Conservation (phyloP, 805 yeast species). For the Maudiozyma turicensis region DNA sequence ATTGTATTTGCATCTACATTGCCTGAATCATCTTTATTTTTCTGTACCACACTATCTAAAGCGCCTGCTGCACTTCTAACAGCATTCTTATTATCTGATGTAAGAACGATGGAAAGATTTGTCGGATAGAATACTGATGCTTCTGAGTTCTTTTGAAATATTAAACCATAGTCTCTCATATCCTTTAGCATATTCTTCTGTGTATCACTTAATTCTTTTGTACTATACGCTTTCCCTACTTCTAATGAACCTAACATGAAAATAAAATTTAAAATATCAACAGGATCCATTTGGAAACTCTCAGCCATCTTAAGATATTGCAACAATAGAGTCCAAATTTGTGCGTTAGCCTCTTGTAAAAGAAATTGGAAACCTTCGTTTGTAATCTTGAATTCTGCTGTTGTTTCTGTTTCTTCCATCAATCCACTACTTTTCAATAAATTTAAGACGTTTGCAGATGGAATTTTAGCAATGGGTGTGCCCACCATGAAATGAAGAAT, state of each 20-base stretch:
- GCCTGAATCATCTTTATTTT: conserved; percentile 12
- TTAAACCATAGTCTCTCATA: conserved; percentile 82
- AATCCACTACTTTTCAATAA: conserved; percentile 72
- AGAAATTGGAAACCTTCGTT: conserved; percentile 90
- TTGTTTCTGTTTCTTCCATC: conserved; percentile 54
- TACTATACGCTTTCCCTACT: conserved; percentile 76
- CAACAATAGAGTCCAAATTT: conserved; percentile 83
- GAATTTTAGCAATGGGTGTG: conserved; percentile 58
- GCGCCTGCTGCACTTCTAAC: conserved; percentile 61
- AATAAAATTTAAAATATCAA: conserved; percentile 86
- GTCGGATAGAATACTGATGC: conserved; percentile 78
- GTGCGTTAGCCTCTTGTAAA: conserved; percentile 86
- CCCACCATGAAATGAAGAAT: conserved; percentile 97
- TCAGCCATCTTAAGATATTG: conserved; percentile 84
- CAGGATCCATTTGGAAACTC: conserved; percentile 84
- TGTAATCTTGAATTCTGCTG: conserved; percentile 56
- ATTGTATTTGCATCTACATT: conserved; percentile 8
- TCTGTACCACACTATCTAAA: conserved; percentile 54
- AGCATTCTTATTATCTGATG: conserved; percentile 69
- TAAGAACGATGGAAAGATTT: conserved; percentile 76
- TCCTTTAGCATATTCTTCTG: conserved; percentile 84
- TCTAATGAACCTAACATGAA: conserved; percentile 91
- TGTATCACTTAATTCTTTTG: conserved; percentile 61
- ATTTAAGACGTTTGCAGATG: conserved; percentile 74
- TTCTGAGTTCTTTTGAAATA: conserved; percentile 54